These are phyloP conservation scores for Cryptosporidium viatorum DNA, from an alignment of 169 alveolate genomes.

Conservation along the genomic window DNA sequence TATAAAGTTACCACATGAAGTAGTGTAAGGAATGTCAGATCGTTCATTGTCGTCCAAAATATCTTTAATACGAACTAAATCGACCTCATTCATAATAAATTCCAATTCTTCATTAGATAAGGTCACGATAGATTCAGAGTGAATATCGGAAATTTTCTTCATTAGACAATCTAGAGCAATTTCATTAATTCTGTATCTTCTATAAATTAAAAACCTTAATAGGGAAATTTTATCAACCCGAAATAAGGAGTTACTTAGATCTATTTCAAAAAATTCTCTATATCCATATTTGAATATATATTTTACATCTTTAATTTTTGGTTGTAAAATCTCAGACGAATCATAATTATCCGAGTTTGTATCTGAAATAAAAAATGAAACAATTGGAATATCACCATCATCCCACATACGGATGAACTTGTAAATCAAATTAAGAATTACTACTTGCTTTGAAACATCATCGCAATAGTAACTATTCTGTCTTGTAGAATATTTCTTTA, in stretches of 20 bases:
- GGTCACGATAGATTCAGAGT: not conserved
- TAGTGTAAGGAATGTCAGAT: not conserved
- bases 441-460: not conserved
- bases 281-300: not conserved
- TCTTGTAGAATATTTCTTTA: not conserved
- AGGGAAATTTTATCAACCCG: not conserved
- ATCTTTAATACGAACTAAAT: not conserved
- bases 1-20: conserved; percentile 18
- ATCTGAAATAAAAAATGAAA: conserved; percentile 17
- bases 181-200: not conserved
- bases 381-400: conserved; percentile 10
- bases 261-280: not conserved
- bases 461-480: not conserved
- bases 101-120: conserved; percentile 17
- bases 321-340: not conserved
- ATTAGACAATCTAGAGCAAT: not conserved
- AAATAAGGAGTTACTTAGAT: not conserved
- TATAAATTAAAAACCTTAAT: not conserved
- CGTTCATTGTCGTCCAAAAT: not conserved
- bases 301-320: not conserved
- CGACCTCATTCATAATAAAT: conserved; percentile 13
- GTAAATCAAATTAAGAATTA: not conserved
- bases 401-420: conserved; percentile 1
- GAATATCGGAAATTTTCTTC: not conserved
- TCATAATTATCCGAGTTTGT: not conserved